Base-by-base conservation (phyloP, 2,329 filamentous ascomycete species). In the Ceratocystis cacaofunesta region DNA sequence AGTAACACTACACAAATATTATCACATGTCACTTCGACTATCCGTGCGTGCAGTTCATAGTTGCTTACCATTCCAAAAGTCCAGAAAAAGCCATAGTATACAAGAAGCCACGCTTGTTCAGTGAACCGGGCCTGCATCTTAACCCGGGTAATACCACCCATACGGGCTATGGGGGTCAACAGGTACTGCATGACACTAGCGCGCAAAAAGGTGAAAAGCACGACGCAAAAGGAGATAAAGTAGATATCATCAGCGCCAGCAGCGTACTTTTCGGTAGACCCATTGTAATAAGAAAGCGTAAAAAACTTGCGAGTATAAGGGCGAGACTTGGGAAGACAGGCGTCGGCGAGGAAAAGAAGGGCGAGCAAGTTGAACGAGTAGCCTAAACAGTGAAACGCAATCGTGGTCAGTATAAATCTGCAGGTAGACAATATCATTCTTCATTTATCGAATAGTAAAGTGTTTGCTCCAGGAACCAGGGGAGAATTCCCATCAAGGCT, bases 61-160 rank as follows among this genome's bases (percentile, higher is more conserved):
- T 12, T 15, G 77, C 86, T 71, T 80, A 95, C 89, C 80, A 95
- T 81, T 70, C 94, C 94, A 68, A 92, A 78, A 12, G 85, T 80
- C 88, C 90, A 97, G 73, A 92, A 92, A 65, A 86, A 78, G 58
- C 78, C 78, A 75, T 92, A 92, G 77, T 96, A 97, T 57, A 94
- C 75, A 66, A 95, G 77, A 72, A 96, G 80, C 90, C 92, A 97
- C 60, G 87, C 90, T 77, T 99, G 94, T 77, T 99, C 94, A 68
- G 90, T 90, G 76, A 97, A 95, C 67, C 94, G 84, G 61, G 89
- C 84, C 67, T 87, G 78, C 60, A 85, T 84, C 77, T 96, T 96
- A 73, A 79, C 80, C 72, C 87, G 89, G 70, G 82, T 81, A 70
- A 96, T 83, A 44, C 92, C 92, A 69, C 82, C 81, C 61, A 79